Evolutionary conservation across 2,329 filamentous ascomycete species (phyloP).

Genomic region (Sordariomycetes sp.): DNA sequence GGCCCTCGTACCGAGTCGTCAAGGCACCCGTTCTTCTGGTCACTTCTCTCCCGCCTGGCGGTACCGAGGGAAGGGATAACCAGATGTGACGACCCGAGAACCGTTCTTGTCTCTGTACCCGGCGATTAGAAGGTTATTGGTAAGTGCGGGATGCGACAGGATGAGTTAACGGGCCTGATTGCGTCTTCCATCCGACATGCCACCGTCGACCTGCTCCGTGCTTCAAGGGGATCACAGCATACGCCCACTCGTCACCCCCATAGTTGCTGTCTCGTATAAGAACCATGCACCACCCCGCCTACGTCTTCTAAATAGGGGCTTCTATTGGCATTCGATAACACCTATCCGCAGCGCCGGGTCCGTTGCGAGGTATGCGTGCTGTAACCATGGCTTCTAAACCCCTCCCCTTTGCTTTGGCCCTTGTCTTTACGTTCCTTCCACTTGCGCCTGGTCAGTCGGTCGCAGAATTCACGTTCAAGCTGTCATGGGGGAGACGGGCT

Average conservation of each 20-base stretch:
- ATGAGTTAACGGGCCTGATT: neutral
- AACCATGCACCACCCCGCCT: neutral
- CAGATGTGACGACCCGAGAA: neutral
- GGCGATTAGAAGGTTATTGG: neutral
- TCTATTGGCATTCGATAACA: neutral
- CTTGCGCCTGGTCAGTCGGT: neutral
- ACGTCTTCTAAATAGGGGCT: neutral
- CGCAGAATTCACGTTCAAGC: slow-evolving; percentile 12
- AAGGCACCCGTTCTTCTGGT: neutral
- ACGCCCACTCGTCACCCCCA: neutral
- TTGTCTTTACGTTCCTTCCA: neutral
- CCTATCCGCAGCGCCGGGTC: neutral
- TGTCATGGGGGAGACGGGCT: slow-evolving; percentile 22
- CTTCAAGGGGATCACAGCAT: neutral
- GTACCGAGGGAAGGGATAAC: neutral
- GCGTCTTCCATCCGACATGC: neutral
- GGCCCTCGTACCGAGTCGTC: neutral
- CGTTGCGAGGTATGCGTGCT: neutral
- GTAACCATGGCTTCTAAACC: neutral
- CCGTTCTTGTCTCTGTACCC: neutral
- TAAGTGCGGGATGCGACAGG: neutral
- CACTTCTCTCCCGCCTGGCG: neutral
- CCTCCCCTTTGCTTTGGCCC: neutral
- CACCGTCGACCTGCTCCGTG: neutral
- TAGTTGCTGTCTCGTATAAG: neutral